Base-by-base conservation (phyloP, 495 filamentous ascomycete genomes). In the Thozetella sp. region DNA sequence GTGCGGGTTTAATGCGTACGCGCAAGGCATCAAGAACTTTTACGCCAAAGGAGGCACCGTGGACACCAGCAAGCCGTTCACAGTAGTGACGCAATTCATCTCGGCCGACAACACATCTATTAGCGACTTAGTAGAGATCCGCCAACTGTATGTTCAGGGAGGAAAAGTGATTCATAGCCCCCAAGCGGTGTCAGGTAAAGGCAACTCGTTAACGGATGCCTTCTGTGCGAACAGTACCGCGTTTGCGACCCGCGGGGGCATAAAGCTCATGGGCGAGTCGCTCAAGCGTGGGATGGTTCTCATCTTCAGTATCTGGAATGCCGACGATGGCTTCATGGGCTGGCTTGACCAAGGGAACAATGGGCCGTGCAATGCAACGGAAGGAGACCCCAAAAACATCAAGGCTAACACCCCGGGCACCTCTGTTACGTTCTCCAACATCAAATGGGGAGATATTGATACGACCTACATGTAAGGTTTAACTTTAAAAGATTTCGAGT, bases 361-460 rank as follows among this genome's bases (percentile, higher is more conserved):
- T 22, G 87, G 88, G 0, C 87, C 88, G 23, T 91, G 88, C 69
- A 83, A 79, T 53, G 76, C 73, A 1, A 77, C 79, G 17, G 75
- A 83, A 48, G 79, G 79, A 27, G 72, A 75, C 51, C 86, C 86
- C 1, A 56, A 61, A 2, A 72, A 70, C 22, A 81, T 90, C 48
- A 67, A 75, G 64, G 52, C 70, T 48, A 70, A 81, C 30, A 67
- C 78, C 58, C 69, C 81, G 2, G 69, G 77, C 51, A 74, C 85
- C 22, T 75, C 76, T 51, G 85, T 90, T n/a, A 81, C 77, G 1
- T 90, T 79, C 73, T 81, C 76, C 56, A 87, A 89, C 69, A 79
- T 90, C 67, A 84, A 82, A 71, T 83, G 87, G 73, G 88, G 88
- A 11, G 84, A 88, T 46, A 83, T 91, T 55, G 83, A 76, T 13